These are phyloP conservation scores for Fusarium sp. DNA, from an alignment of 2,329 filamentous ascomycete genomes.

Conservation along the genomic window DNA sequence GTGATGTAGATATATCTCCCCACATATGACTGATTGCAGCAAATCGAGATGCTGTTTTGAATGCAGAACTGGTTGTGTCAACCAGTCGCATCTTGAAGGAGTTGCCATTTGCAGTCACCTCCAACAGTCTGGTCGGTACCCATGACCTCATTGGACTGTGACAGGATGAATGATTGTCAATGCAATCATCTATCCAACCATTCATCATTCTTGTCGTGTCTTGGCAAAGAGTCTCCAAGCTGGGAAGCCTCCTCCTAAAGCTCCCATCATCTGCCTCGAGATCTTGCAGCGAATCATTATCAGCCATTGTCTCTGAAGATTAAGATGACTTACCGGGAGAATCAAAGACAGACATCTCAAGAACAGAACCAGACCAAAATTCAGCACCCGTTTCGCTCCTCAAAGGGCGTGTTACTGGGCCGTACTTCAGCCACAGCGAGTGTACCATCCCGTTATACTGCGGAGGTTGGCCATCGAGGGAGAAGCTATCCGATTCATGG, in stretches of 20 bases:
- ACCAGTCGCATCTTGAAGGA: background rate
- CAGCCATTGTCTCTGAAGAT: background rate
- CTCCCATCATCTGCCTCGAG: background rate
- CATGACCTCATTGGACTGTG: background rate
- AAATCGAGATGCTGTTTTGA: background rate
- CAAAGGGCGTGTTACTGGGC: background rate
- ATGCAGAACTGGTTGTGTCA: background rate
- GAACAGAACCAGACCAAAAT: background rate
- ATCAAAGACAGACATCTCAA: background rate
- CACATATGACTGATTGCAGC: constrained; percentile 1
- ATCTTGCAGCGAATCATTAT: background rate
- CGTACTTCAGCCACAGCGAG: background rate
- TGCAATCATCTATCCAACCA: background rate
- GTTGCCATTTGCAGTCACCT: background rate
- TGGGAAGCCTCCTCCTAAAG: background rate
- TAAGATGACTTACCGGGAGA: background rate
- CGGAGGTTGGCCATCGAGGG: background rate
- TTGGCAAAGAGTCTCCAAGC: background rate
- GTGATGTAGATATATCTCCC: background rate
- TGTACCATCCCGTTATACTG: background rate
- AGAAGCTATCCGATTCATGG: background rate
- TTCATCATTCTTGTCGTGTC: background rate
- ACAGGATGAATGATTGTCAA: background rate
- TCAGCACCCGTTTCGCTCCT: background rate
- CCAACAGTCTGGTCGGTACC: background rate